Evolutionary conservation across 2,329 filamentous ascomycete species (phyloP), one percentile per base, ranked within the genome.

Genomic region (Cercospora sp.): DNA sequence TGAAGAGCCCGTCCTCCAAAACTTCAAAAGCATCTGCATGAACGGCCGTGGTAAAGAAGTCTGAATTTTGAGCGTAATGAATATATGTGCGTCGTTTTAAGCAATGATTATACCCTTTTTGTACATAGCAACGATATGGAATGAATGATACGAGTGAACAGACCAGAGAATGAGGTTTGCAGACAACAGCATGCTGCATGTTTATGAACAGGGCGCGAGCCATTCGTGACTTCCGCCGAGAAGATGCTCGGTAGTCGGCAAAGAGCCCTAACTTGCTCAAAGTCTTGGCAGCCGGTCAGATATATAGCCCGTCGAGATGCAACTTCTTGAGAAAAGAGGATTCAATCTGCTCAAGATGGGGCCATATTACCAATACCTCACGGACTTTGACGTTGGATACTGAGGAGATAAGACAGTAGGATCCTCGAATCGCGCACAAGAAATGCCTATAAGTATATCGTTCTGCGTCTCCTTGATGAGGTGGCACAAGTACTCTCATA

Each of bases 1-100:
- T 64, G 48, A 64, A 40, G 60, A 53, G 28, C 33, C 16, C 42
- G 12, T 55, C 42, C n/a, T 36, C 51, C n/a, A 64, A 55, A 28
- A 30, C 53, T 7, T 57, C 53, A 13, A 58, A 58, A 30, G 45
- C 18, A 3, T 23, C 45, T 26, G 20, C 45, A 13, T 23, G 12
- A 23, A 58, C n/a, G 26, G 26, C 13, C 16, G 13, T n/a, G 23
- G 26, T 28, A 6, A 33, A 58, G n/a, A 58, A 5, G n/a, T 20
- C 23, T 58, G 53, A 31, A n/a, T 9, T 30, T 30, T 30, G 12
- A 58, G 53, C n/a, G 53, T 26, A 28, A 28, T 58, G 13, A 5
- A 58, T 30, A 48, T 6, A 51, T 16, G 18, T 51, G 20, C 10
- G 10, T 23, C 12, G 10, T 51, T 23, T 51, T 2, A 1, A 51